Percentiles rank a stretch among this genome's conserved stretches.
Evolutionary conservation across 2,329 filamentous ascomycete species (phyloP).

Genomic region (Monilinia fructigena): DNA sequence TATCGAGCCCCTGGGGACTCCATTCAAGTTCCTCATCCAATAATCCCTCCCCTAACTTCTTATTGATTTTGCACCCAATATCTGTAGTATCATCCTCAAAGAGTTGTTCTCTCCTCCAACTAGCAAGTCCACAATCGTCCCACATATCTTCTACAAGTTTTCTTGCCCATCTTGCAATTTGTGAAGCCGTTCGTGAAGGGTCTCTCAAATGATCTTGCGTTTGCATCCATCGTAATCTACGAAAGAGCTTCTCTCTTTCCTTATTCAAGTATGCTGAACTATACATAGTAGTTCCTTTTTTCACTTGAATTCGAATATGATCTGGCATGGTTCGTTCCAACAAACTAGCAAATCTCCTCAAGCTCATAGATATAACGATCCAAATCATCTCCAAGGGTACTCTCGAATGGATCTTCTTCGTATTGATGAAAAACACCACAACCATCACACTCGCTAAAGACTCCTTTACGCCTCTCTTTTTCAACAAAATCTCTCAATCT

Average conservation of each 20-base stretch:
- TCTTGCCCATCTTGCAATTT: slow-evolving; percentile 13
- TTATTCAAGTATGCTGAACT: slow-evolving; percentile 6
- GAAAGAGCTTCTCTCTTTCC: slow-evolving; percentile 11
- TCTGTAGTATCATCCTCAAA: slow-evolving; percentile 14
- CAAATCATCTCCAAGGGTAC: neutral
- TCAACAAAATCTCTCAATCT: slow-evolving; percentile 18
- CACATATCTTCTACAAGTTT: slow-evolving; percentile 21
- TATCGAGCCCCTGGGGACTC: neutral
- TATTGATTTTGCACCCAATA: slow-evolving; percentile 13
- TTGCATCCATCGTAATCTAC: slow-evolving; percentile 21
- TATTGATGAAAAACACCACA: slow-evolving; percentile 18
- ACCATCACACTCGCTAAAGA: slow-evolving; percentile 14
- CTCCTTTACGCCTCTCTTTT: slow-evolving; percentile 6
- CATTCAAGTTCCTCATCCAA: slow-evolving; percentile 11
- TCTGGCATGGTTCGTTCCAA: slow-evolving; percentile 18
- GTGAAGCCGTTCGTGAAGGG: neutral
- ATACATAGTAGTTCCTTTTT: slow-evolving; percentile 19
- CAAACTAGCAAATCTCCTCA: slow-evolving; percentile 9
- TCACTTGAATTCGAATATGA: slow-evolving; percentile 5
- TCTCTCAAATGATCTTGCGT: slow-evolving; percentile 11
- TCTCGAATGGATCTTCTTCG: slow-evolving; percentile 14
- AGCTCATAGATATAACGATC: slow-evolving; percentile 23
- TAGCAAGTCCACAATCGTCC: neutral
- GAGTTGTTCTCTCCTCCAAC: neutral
- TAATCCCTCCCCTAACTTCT: neutral